Conservation (phyloP, 441 rosid genomes). For the Cnidoscolus chayamansa region DNA sequence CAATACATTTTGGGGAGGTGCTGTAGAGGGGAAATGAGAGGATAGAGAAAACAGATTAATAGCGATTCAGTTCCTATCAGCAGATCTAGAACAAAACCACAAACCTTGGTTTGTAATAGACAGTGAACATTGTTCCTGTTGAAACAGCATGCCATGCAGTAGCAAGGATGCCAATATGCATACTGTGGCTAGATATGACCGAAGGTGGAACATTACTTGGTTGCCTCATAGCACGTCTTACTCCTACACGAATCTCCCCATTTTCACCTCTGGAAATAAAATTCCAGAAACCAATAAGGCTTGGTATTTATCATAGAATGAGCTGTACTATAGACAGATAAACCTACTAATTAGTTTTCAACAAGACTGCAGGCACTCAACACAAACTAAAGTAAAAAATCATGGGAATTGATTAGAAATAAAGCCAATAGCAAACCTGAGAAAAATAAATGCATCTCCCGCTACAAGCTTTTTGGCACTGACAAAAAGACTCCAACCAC, state of each 20-base stretch:
- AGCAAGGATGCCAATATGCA: slow-evolving; percentile 94
- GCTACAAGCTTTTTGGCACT: slow-evolving; percentile 85
- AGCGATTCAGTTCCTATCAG: too few relatives aligned
- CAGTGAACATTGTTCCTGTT: slow-evolving; percentile 77
- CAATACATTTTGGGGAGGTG: too few relatives aligned
- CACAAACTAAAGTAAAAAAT: neutral
- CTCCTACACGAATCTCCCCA: slow-evolving; percentile 86
- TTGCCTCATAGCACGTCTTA: slow-evolving; percentile 92
- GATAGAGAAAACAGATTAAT: neutral
- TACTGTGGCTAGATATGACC: slow-evolving; percentile 86
- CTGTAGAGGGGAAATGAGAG: too few relatives aligned
- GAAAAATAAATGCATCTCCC: slow-evolving; percentile 91
- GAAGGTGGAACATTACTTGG: slow-evolving; percentile 72
- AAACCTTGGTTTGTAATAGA: slow-evolving; percentile 86
- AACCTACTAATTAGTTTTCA: neutral
- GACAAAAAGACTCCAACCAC: slow-evolving; percentile 93
- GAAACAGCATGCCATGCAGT: slow-evolving; percentile 86
- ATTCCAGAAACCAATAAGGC: slow-evolving; percentile 6
- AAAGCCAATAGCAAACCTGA: slow-evolving; percentile 47
- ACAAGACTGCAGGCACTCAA: neutral
- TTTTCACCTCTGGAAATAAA: slow-evolving; percentile 58
- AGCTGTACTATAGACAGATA: slow-evolving; percentile 1
- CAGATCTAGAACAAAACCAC: slow-evolving; percentile 10
- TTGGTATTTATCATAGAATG: neutral
- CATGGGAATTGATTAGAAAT: neutral